Base-by-base conservation (phyloP, 495 filamentous ascomycete genomes). In the Xylaria grammica region DNA sequence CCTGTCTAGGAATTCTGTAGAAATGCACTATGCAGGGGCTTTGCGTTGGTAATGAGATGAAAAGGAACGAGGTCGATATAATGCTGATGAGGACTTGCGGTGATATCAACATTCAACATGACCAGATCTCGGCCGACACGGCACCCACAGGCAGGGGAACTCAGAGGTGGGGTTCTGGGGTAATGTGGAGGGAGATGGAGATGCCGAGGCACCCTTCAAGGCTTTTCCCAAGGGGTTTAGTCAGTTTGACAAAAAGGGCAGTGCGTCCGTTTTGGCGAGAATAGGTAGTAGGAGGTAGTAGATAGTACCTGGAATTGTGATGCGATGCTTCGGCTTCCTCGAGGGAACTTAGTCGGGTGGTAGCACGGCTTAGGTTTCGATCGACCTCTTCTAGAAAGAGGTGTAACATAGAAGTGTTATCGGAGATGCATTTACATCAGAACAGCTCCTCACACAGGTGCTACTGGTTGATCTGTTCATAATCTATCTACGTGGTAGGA, bases 191-290 rank as follows among this genome's bases (percentile, higher is more conserved):
- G 38, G 54, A 46, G n/a, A n/a, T n/a, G n/a, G n/a, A n/a, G 27
- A 56, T 68, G 49, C 70, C 70, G 63, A 68, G 68, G 70, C 56
- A 72, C 52, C 27, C 60, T 64, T 42, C 40, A 9, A 17, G 40
- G 40, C 3, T 42, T 15, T 42, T 3, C 15, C 13, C 40, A 9
- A 17, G 34, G 34, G 5, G 5, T 17, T 15, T 36, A 36, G 32
- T 4, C 32, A 36, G 4, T 36, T 36, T 4, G 11, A 36, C 32
- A 11, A n/a, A n/a, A n/a, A n/a, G n/a, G n/a, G n/a, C n/a, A n/a
- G n/a, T n/a, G n/a, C n/a, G n/a, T n/a, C n/a, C n/a, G n/a, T n/a
- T n/a, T n/a, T n/a, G n/a, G n/a, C n/a, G n/a, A n/a, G n/a, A n/a
- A n/a, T n/a, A n/a, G n/a, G n/a, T n/a, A n/a, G n/a, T n/a, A n/a